Evolutionary conservation across 441 rosid genomes (phyloP).

Genomic region (Brassica hybrid): DNA sequence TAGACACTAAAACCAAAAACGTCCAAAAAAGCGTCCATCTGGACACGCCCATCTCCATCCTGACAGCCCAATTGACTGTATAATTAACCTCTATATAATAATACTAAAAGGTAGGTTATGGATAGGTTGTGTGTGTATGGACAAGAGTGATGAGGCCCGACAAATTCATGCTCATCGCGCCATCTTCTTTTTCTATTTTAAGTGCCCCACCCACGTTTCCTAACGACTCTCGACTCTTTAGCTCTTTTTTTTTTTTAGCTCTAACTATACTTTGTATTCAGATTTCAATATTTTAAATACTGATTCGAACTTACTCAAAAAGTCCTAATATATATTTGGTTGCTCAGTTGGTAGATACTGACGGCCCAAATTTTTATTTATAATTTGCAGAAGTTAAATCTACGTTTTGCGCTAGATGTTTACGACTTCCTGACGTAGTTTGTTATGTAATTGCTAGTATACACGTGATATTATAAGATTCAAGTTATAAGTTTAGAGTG

Average conservation of each 20-base stretch:
- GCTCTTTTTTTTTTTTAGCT: background rate
- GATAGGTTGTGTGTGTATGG: background rate
- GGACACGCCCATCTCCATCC: too few species aligned
- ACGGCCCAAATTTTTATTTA: background rate
- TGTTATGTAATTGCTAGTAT: conserved; percentile 1
- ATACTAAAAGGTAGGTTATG: background rate
- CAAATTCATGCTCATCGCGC: background rate
- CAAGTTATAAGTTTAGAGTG: background rate
- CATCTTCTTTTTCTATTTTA: background rate
- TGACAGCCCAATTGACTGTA: background rate
- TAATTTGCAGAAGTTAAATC: background rate
- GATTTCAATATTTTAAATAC: background rate
- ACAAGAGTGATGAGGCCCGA: background rate
- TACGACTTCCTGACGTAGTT: background rate
- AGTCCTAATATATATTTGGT: background rate
- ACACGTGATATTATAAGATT: background rate
- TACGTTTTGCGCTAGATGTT: background rate
- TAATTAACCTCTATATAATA: background rate
- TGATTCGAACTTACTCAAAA: background rate
- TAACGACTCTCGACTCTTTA: background rate
- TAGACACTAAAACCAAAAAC: too few species aligned
- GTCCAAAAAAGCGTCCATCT: too few species aligned
- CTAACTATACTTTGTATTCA: background rate
- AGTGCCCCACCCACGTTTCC: background rate
- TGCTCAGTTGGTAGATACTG: background rate